Base-by-base conservation (phyloP, 2,329 filamentous ascomycete species). In the Alternaria brassicicola region DNA sequence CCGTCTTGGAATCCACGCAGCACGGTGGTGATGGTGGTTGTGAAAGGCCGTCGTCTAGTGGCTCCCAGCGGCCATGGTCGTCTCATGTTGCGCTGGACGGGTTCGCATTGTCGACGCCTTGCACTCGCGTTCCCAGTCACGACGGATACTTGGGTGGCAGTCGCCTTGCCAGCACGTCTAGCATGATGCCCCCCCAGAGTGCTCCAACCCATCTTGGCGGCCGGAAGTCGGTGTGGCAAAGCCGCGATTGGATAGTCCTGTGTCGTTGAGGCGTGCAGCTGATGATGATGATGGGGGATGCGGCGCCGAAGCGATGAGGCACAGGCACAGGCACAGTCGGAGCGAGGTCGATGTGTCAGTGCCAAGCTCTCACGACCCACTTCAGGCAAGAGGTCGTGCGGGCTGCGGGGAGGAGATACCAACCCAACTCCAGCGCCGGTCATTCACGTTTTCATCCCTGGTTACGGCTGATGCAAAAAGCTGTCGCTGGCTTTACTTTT, bases 341-440 rank as follows among this genome's bases (percentile, higher is more conserved):
- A 28, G 35, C 28, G 50, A 17, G 36, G 51, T 59, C 43, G 21
- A 47, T 47, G 52, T 51, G 54, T 53, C 57, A 53, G 28, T 61
- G 57, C 61, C 57, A 63, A 63, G 61, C 42, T 42, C 38, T 39
- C 21, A 36, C 26, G 41, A 13, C 38, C 39, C 45, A 52, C 52
- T 35, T 56, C 41, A 49, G 55, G 39, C 15, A 57, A 42, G 31
- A 50, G 38, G 49, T 54, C 36, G 55, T 55, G 51, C 33, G 33
- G 17, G 30, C 30, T 51, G 45, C 58, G 58, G 54, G 58, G 58
- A 54, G 45, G 21, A 54, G 45, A 17, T 28, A 35, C 45, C 15
- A 47, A 23, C 25, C 6, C 36, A 55, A 15, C 25, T n/a, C 13
- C 50, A n/a, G 35, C 43, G 30, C 42, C 35, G 33, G 28, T 31